A percentile compares a stretch with the other conserved stretches of the same genome.
Evolutionary conservation across 768 basidiomycete species (phyloP).

Genomic region (Leccinum incarnatum): DNA sequence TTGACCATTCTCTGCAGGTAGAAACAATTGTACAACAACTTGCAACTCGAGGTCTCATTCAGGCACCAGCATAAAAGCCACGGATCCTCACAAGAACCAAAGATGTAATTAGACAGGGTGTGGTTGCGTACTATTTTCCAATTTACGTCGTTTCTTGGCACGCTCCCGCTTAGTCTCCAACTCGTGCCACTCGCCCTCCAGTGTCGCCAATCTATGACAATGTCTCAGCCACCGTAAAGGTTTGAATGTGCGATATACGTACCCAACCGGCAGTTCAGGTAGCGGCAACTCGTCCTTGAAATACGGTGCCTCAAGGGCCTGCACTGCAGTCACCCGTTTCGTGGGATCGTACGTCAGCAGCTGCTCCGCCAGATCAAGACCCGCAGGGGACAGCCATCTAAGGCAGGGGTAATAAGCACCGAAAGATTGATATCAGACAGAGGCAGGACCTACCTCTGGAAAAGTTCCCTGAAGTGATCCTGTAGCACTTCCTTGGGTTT

Average conservation of each 20-base stretch:
- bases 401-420: background rate
- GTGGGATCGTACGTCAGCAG: slow-evolving; percentile 80
- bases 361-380: slow-evolving; percentile 81
- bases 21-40: slow-evolving; percentile 86
- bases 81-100: slow-evolving; percentile 15
- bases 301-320: slow-evolving; percentile 82
- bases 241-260: slow-evolving; percentile 30
- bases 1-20: slow-evolving; percentile 45
- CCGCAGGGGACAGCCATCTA: slow-evolving; percentile 86
- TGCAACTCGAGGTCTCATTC: slow-evolving; percentile 67
- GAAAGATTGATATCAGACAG: background rate
- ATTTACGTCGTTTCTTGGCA: slow-evolving; percentile 73
- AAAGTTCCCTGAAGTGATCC: slow-evolving; percentile 80
- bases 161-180: slow-evolving; percentile 92
- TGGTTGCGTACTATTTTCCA: slow-evolving; percentile 46
- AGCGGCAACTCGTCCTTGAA: slow-evolving; percentile 78
- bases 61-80: slow-evolving; percentile 22
- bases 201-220: slow-evolving; percentile 57
- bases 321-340: slow-evolving; percentile 69
- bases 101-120: slow-evolving; percentile 30
- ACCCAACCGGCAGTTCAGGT: slow-evolving; percentile 78
- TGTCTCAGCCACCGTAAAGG: slow-evolving; percentile 4
- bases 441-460: slow-evolving; percentile 63
- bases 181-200: slow-evolving; percentile 98
- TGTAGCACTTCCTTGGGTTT: slow-evolving; percentile 76